Evolutionary conservation across 345 rosid species (phyloP).

Genomic region (Moricandia moricandioides): DNA sequence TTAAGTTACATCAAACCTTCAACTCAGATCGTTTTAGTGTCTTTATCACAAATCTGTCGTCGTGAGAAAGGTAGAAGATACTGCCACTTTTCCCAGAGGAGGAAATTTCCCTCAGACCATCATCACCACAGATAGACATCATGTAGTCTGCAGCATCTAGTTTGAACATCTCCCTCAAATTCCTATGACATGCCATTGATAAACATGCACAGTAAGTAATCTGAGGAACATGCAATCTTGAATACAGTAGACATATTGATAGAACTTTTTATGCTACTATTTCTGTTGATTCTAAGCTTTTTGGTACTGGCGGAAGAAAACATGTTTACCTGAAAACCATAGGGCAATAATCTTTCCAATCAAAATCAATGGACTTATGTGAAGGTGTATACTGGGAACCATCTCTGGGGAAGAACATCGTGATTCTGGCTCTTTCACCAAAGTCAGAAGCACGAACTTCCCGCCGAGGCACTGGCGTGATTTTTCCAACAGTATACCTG

Average conservation of each 20-base stretch:
- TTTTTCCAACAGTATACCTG: slow-evolving; percentile 98
- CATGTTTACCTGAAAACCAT: slow-evolving; percentile 88
- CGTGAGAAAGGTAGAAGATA: slow-evolving; percentile 85
- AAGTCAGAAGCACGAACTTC: slow-evolving; percentile 91
- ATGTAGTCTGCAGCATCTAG: slow-evolving; percentile 98
- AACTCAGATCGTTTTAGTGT: slow-evolving; percentile 78
- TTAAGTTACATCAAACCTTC: slow-evolving; percentile 55
- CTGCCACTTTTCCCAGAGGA: slow-evolving; percentile 99
- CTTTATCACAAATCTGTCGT: slow-evolving; percentile 91
- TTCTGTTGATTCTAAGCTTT: not conserved
- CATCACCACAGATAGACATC: slow-evolving; percentile 99
- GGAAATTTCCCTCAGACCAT: slow-evolving; percentile 76
- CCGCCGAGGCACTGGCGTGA: slow-evolving; percentile 87
- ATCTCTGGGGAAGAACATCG: slow-evolving; percentile 78
- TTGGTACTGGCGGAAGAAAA: not conserved
- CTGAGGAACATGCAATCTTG: slow-evolving; percentile 9
- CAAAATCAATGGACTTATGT: slow-evolving; percentile 79
- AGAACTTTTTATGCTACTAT: not conserved
- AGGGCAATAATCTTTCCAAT: slow-evolving; percentile 97
- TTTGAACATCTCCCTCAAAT: slow-evolving; percentile 95
- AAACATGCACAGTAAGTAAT: slow-evolving; percentile 3
- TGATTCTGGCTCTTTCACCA: slow-evolving; percentile 84
- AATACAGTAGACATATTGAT: not conserved
- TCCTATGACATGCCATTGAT: slow-evolving; percentile 50
- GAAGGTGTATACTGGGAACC: slow-evolving; percentile 94